Base-by-base conservation (phyloP, 108 stramenopile genomes). In the Stephanodiscus minutulus region DNA sequence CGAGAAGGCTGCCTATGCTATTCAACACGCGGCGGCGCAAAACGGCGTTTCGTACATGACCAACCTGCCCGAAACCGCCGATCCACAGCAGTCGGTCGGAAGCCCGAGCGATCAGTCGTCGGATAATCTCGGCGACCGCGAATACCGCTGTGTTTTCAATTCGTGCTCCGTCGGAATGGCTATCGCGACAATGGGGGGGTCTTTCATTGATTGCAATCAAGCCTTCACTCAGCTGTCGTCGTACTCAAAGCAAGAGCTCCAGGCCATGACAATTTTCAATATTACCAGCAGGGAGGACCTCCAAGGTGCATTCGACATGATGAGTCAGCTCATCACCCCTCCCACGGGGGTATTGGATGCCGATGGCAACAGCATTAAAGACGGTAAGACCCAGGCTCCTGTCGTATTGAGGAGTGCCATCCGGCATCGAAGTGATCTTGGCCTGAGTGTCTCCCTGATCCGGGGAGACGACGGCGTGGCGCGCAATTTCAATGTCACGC, bases 121-220 rank as follows among this genome's bases (percentile, higher is more conserved):
- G 0, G 77, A 78, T 35, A 55, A 37, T 10, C 39, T 79, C 27
- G 76, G 82, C 29, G 86, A 88, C 10, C 72, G 82, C 33, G 89
- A 95, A n/a, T 95, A 91, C 72, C 84, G 87, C n/a, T 77, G 64
- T 50, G 75, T 94, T 3, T 95, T 95, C 73, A 88, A 95, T 61
- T 92, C 89, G 0, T 92, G 89, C 55, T 81, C 91, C 7, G 77
- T 95, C 27, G 93, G 89, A 64, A 92, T 92, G 88, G 94, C 94
- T 1, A 89, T 93, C 48, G 95, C 95, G 31, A 88, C 92, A 0
- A 91, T 96, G 88, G 95, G 92, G 53, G 95, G 92, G 10, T 86
- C 91, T 0, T 92, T 96, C 59, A 90, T 96, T 58, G 92, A 96
- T 66, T 96, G 95, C 82, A 96, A 96, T 76, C 69, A 78, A 52